phyloP scores from a whole-genome alignment of 371 early-diverging fungal genomes.

The Mortierella sp. region DNA sequence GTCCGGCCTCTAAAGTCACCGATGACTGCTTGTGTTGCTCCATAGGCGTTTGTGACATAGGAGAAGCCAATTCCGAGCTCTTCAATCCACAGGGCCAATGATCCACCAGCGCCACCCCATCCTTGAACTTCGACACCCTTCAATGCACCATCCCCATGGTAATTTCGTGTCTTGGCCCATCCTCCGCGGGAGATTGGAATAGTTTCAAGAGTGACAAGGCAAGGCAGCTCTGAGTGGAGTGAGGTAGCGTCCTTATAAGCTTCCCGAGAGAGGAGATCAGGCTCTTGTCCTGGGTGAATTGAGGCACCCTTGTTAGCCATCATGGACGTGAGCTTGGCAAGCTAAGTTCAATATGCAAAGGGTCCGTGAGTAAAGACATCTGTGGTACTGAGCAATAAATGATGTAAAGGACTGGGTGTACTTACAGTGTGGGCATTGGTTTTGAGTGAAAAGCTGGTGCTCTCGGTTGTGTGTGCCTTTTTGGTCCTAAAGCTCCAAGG shows the following conservation, averaged over 20 bases:
- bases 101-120: constrained; percentile 71
- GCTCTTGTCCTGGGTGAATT: constrained; percentile 56
- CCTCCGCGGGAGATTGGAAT: constrained; percentile 36
- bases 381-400: too few relatives aligned
- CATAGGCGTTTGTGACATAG: constrained; percentile 60
- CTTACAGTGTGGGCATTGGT: constrained; percentile 71
- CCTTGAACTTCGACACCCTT: constrained; percentile 57
- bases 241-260: constrained; percentile 40
- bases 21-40: constrained; percentile 17
- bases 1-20: constrained; percentile 41
- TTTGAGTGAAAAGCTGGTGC: constrained; percentile 59
- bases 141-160: constrained; percentile 42
- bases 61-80: constrained; percentile 64
- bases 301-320: constrained; percentile 74
- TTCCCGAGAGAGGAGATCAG: constrained; percentile 50
- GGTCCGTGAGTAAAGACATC: too few relatives aligned
- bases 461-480: constrained; percentile 40
- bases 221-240: constrained; percentile 19
- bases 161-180: constrained; percentile 44
- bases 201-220: constrained; percentile 26
- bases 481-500: constrained; percentile 33
- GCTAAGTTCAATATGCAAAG: constrained; percentile 32
- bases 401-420: too few relatives aligned
- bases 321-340: constrained; percentile 71
- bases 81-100: constrained; percentile 64